phyloP scores from a whole-genome alignment of 1,139 yeast genomes.

The Nakaseomyces sp. region DNA sequence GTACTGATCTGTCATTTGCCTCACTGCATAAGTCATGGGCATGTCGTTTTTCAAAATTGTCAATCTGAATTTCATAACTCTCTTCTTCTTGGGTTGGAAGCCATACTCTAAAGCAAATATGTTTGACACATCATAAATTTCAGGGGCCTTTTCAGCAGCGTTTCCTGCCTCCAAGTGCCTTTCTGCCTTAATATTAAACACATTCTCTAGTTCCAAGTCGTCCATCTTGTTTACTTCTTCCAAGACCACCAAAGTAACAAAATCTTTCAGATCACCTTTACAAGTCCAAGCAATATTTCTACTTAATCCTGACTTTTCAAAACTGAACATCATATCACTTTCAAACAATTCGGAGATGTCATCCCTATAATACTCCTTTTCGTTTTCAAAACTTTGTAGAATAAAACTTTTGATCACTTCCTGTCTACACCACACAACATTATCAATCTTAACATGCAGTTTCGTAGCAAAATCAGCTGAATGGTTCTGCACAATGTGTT shows the following conservation, averaged over 20 bases:
- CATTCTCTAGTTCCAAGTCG: constrained; percentile 18
- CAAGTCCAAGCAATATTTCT: constrained; percentile 28
- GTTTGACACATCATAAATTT: constrained; percentile 20
- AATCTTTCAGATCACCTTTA: constrained; percentile 20
- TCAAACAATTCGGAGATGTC: constrained; percentile 1
- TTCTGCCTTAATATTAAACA: constrained; percentile 20
- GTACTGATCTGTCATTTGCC: constrained; percentile 12
- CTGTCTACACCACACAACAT: constrained; percentile 28
- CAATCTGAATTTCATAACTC: constrained; percentile 16
- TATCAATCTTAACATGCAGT: constrained; percentile 17
- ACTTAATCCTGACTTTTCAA: constrained; percentile 27
- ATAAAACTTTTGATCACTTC: constrained; percentile 24
- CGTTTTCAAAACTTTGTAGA: constrained; percentile 12
- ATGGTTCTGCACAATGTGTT: constrained; percentile 9
- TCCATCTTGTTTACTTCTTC: constrained; percentile 21
- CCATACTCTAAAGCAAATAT: constrained; percentile 14
- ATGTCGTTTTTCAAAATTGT: constrained; percentile 16
- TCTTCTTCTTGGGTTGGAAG: constrained; percentile 8
- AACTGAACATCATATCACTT: constrained; percentile 15
- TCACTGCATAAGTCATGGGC: constrained; percentile 16
- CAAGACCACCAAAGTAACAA: constrained; percentile 20
- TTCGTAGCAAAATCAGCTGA: constrained; percentile 4
- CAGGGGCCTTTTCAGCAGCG: constrained; percentile 10
- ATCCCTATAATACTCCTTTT: not conserved
- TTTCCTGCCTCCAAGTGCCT: constrained; percentile 4